phyloP scores from a whole-genome alignment of 257 asterid genomes.

The Solanum medicagineum region DNA sequence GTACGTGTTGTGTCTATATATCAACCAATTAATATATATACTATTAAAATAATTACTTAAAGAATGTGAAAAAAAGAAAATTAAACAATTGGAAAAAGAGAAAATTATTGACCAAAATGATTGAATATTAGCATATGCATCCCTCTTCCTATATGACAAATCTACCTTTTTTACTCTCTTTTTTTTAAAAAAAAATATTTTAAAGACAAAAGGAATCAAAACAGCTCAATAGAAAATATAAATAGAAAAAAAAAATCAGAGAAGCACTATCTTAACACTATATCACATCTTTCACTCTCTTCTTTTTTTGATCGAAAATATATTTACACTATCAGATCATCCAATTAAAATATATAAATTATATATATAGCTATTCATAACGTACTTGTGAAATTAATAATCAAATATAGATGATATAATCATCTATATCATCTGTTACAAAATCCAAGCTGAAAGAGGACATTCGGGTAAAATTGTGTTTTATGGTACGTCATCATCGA shows the following conservation, averaged over 20 bases:
- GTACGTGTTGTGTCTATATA: not conserved
- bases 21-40: not conserved
- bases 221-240: not conserved
- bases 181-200: not conserved
- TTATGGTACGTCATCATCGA: not conserved
- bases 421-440: not conserved
- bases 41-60: not conserved
- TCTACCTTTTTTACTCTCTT: not conserved
- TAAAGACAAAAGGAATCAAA: not conserved
- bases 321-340: not conserved
- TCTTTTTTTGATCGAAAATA: not conserved
- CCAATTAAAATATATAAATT: accelerated
- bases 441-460: not conserved
- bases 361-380: not conserved
- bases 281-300: not conserved
- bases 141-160: slow-evolving; percentile 1
- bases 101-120: not conserved
- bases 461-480: not conserved
- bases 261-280: not conserved
- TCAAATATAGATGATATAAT: not conserved
- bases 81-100: not conserved
- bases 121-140: not conserved
- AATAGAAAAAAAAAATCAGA: not conserved
- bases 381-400: not conserved
- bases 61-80: not conserved